These are phyloP conservation scores for Ampelomyces quisqualis DNA, from an alignment of 2,329 filamentous ascomycete genomes.

Conservation along the genomic window DNA sequence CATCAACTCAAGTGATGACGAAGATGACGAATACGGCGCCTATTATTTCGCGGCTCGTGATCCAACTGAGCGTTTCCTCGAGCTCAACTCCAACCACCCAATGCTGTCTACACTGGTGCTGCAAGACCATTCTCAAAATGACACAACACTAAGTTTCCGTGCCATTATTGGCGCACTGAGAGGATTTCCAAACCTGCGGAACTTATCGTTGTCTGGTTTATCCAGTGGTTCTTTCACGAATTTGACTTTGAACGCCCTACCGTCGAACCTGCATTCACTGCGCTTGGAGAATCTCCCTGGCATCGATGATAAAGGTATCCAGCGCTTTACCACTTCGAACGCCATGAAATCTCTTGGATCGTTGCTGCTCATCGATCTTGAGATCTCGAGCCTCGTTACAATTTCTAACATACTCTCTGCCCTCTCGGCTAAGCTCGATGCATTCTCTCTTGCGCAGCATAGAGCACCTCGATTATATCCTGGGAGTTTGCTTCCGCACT, in stretches of 20 bases:
- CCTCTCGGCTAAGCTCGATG: conserved; percentile 47
- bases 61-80: conserved; percentile 55
- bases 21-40: conserved; percentile 26
- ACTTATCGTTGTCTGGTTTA: conserved; percentile 58
- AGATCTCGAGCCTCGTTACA: conserved; percentile 54
- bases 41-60: conserved; percentile 48
- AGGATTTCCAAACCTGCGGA: conserved; percentile 53
- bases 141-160: conserved; percentile 54
- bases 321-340: conserved; percentile 52
- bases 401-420: conserved; percentile 55
- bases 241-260: conserved; percentile 55
- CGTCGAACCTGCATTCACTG: conserved; percentile 52
- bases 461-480: conserved; percentile 49
- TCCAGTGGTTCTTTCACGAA: conserved; percentile 57
- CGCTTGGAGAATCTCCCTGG: conserved; percentile 58
- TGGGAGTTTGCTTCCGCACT: conserved; percentile 45
- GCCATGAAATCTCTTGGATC: conserved; percentile 49
- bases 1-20: conserved; percentile 31
- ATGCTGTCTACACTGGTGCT: conserved; percentile 57
- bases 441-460: conserved; percentile 56
- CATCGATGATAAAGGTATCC: conserved; percentile 57
- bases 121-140: conserved; percentile 32
- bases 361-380: conserved; percentile 55
- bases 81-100: conserved; percentile 55
- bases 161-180: conserved; percentile 57